Conservation (phyloP, 2,329 filamentous ascomycete species). For the Talaromyces sp. region DNA sequence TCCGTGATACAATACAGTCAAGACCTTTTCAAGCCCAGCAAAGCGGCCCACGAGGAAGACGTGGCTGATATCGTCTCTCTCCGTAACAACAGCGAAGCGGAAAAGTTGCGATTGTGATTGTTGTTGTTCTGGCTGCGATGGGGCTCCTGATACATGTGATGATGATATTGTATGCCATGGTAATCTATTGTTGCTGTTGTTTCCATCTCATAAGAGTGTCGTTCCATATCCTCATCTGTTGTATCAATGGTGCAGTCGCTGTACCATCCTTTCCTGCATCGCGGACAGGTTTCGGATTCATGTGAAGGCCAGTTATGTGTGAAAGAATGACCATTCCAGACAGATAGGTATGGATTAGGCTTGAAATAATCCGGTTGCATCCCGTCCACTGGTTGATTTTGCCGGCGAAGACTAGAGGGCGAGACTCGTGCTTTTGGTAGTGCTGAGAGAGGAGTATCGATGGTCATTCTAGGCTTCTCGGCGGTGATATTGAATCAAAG, state of each 20-base stretch:
- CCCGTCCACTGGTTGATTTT: background rate
- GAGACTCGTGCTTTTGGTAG: background rate
- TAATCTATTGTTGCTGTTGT: background rate
- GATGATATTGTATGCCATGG: background rate
- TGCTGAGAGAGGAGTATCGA: background rate
- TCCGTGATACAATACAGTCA: background rate
- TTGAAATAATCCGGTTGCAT: background rate
- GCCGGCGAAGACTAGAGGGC: background rate
- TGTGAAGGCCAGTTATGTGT: slow-evolving; percentile 8
- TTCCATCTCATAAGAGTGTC: background rate
- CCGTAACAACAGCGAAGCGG: slow-evolving; percentile 2
- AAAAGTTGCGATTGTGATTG: slow-evolving; percentile 3
- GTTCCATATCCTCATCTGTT: background rate
- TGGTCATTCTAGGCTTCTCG: background rate
- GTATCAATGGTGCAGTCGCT: background rate
- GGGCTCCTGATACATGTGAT: background rate
- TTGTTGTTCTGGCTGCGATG: background rate
- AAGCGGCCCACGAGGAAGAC: background rate
- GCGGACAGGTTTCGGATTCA: slow-evolving; percentile 7
- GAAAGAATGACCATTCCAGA: slow-evolving; percentile 12
- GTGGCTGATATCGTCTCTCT: slow-evolving; percentile 6
- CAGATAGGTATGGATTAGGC: slow-evolving; percentile 7
- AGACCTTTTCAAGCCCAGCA: slow-evolving; percentile 2
- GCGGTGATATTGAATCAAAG: background rate
- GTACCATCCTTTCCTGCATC: slow-evolving; percentile 14